Conservation (phyloP, 495 filamentous ascomycete species). For the Hypoxylon cercidicola region DNA sequence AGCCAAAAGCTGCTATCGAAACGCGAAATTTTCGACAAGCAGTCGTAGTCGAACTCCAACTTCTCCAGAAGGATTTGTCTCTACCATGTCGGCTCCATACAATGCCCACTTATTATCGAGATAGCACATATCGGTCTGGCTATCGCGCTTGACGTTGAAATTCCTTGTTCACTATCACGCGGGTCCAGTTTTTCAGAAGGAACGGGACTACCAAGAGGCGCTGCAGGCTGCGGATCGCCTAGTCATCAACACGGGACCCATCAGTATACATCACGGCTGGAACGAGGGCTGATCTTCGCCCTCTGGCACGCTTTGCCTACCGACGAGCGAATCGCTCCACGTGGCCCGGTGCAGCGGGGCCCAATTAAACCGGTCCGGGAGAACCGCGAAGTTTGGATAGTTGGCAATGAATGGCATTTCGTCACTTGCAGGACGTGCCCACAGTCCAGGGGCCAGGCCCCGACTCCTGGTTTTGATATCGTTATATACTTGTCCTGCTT, state of each 20-base stretch:
- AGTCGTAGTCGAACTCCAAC: neutral
- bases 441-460: neutral
- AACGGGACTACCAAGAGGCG: neutral
- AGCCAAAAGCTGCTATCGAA: too few relatives aligned
- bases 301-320: neutral
- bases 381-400: neutral
- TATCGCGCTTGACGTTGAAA: conserved; percentile 1
- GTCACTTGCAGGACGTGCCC: neutral
- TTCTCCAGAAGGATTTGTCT: neutral
- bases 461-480: too few relatives aligned
- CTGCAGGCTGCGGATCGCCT: neutral
- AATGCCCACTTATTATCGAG: neutral
- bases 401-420: too few relatives aligned
- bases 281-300: neutral
- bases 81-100: neutral
- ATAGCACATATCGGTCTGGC: neutral
- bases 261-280: neutral
- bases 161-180: neutral
- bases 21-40: too few relatives aligned
- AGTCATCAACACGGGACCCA: neutral
- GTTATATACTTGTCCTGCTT: too few relatives aligned
- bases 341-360: neutral
- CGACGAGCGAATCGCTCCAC: neutral
- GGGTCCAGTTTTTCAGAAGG: neutral
- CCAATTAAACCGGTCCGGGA: conserved; percentile 3